A percentile compares a stretch with the other conserved stretches of the same genome.
phyloP scores from a whole-genome alignment of 495 filamentous ascomycete species.

The Lasiosphaeria ovina region DNA sequence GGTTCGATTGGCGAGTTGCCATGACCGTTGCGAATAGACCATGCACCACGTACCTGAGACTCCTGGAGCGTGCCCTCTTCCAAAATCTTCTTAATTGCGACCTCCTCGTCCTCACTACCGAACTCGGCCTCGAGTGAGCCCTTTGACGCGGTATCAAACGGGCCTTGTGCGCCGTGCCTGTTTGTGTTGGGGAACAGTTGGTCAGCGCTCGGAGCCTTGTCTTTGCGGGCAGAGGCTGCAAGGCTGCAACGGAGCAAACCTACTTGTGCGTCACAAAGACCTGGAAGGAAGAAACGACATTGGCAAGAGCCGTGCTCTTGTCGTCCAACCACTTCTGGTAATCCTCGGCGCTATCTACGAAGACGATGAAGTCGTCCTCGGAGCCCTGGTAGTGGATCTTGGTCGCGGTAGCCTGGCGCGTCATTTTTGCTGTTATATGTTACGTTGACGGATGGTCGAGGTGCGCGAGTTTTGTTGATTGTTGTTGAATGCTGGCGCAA shows the following conservation, averaged over 20 bases:
- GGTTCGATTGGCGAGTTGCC: not conserved
- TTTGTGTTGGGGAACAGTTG: conserved; percentile 5
- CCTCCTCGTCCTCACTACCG: conserved; percentile 72
- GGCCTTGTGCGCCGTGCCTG: conserved; percentile 85
- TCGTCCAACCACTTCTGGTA: conserved; percentile 83
- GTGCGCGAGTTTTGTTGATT: conserved; percentile 5
- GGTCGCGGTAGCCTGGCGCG: conserved; percentile 68
- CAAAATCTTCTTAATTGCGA: conserved; percentile 75
- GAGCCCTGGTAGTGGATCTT: conserved; percentile 92
- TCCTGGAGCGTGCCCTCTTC: conserved; percentile 70
- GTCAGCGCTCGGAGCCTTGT: not conserved
- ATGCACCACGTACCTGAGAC: conserved; percentile 53
- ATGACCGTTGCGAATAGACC: not conserved
- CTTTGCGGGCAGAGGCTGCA: not conserved
- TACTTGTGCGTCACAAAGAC: conserved; percentile 91
- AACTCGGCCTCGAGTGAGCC: conserved; percentile 79
- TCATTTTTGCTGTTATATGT: conserved; percentile 53
- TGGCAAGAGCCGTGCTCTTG: conserved; percentile 69
- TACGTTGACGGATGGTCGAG: conserved; percentile 21
- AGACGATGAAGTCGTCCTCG: conserved; percentile 86
- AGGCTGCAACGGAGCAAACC: conserved; percentile 30
- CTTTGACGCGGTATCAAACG: conserved; percentile 73
- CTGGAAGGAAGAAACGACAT: conserved; percentile 88
- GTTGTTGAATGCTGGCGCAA: not conserved
- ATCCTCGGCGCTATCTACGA: conserved; percentile 70